These are phyloP conservation scores for Komagataella mondaviorum DNA, from an alignment of 805 yeast genomes.

Conservation along the genomic window DNA sequence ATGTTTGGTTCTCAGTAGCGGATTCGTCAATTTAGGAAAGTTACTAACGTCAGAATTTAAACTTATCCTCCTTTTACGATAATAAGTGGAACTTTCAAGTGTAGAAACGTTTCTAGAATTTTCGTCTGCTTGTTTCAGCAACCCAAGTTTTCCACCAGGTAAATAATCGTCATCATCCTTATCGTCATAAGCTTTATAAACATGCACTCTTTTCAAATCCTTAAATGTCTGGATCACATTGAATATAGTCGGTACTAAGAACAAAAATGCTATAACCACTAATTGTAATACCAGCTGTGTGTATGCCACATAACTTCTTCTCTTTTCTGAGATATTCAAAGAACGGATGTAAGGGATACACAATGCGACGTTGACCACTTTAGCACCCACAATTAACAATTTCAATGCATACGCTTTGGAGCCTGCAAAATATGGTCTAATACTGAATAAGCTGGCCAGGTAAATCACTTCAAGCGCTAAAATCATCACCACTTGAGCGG, in stretches of 20 bases:
- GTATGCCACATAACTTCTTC: conserved; percentile 28
- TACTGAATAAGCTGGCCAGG: conserved; percentile 10
- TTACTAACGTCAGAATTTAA: neutral
- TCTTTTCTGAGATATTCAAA: conserved; percentile 21
- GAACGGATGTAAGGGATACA: conserved; percentile 27
- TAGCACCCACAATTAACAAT: conserved; percentile 22
- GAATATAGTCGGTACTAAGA: conserved; percentile 13
- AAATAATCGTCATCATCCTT: conserved; percentile 11
- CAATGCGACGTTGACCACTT: conserved; percentile 23
- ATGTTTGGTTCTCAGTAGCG: neutral
- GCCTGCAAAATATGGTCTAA: conserved; percentile 19
- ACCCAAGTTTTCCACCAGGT: neutral
- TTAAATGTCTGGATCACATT: conserved; percentile 11
- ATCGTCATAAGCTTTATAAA: neutral
- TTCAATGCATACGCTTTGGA: conserved; percentile 17
- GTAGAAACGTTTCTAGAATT: neutral
- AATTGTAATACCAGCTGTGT: conserved; percentile 27
- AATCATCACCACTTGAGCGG: conserved; percentile 27
- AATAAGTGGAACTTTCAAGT: too few relatives aligned
- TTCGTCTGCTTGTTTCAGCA: neutral
- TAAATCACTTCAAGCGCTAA: conserved; percentile 21
- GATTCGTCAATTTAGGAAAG: neutral
- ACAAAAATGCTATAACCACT: conserved; percentile 10
- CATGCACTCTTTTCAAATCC: conserved; percentile 5
- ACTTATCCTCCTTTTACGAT: neutral